These are phyloP conservation scores for Moricandia moricandioides DNA, from an alignment of 345 rosid genomes.

Conservation along the genomic window DNA sequence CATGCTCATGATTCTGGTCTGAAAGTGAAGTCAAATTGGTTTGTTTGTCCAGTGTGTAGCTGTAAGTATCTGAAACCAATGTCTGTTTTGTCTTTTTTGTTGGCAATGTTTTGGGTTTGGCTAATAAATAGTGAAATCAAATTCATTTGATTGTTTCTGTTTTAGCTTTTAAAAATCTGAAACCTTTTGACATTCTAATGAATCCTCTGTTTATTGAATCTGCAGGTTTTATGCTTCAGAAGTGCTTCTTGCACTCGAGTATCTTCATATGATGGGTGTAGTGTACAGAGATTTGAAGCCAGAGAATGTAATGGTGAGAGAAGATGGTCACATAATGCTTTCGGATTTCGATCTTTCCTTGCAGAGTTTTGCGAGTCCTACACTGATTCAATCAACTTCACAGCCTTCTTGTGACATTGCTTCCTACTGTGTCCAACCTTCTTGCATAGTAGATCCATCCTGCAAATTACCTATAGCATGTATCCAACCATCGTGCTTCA, in stretches of 20 bases:
- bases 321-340: constrained; percentile 86
- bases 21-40: background rate
- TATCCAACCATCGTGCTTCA: constrained; percentile 77
- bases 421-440: constrained; percentile 69
- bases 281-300: constrained; percentile 84
- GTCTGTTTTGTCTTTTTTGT: constrained; percentile 10
- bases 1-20: background rate
- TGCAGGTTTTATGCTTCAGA: constrained; percentile 77
- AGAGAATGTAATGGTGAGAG: constrained; percentile 82
- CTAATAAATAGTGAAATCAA: background rate
- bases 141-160: background rate
- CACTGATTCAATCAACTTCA: constrained; percentile 52
- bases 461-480: constrained; percentile 68
- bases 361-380: constrained; percentile 59
- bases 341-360: constrained; percentile 75
- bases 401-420: constrained; percentile 51
- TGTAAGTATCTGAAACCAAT: background rate
- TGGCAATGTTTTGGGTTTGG: background rate
- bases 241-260: constrained; percentile 77
- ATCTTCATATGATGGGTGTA: constrained; percentile 87
- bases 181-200: background rate
- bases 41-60: constrained; percentile 12
- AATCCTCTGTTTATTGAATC: constrained; percentile 13
- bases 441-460: constrained; percentile 67
- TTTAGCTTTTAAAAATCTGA: background rate